Percentiles rank a stretch among this genome's conserved stretches.
Evolutionary conservation across 179 eudicot genomes (phyloP).

Genomic region (Pouteria campechiana): DNA sequence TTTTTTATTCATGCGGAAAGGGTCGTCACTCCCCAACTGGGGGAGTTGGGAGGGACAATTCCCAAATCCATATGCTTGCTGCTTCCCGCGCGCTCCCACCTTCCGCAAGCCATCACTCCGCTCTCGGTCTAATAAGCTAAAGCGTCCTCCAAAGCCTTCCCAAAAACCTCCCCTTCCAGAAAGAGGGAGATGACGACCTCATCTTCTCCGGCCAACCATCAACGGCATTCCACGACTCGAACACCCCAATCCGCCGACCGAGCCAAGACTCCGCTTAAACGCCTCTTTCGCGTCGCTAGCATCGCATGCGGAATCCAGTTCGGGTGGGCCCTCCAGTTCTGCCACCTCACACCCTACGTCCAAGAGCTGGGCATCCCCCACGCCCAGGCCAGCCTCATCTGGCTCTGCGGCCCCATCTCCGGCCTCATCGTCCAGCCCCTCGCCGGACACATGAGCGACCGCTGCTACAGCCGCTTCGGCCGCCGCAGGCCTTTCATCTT

Average conservation of each 20-base stretch:
- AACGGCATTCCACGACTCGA: no score
- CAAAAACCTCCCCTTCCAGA: no score
- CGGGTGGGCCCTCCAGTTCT: conserved; percentile 98
- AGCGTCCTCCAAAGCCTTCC: no score
- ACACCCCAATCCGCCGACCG: background rate
- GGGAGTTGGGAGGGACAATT: no score
- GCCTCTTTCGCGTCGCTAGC: conserved; percentile 60
- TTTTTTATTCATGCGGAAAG: no score
- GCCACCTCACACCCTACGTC: conserved; percentile 79
- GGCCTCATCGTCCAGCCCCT: conserved; percentile 90
- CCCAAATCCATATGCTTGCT: no score
- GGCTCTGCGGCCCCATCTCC: conserved; percentile 95
- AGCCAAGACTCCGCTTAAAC: conserved; percentile 27
- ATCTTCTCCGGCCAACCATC: no score
- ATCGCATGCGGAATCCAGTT: conserved; percentile 93
- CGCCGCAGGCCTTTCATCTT: conserved; percentile 79
- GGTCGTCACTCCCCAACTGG: no score
- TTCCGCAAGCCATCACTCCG: no score
- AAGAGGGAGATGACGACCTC: no score
- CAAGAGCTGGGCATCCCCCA: conserved; percentile 95
- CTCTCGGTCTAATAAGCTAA: no score
- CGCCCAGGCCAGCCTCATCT: conserved; percentile 76
- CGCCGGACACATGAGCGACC: conserved; percentile 79
- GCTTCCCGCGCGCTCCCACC: no score
- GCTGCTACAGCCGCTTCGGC: conserved; percentile 50